phyloP scores from a whole-genome alignment of 352 stramenopile genomes.

The Globisporangium canariense region DNA sequence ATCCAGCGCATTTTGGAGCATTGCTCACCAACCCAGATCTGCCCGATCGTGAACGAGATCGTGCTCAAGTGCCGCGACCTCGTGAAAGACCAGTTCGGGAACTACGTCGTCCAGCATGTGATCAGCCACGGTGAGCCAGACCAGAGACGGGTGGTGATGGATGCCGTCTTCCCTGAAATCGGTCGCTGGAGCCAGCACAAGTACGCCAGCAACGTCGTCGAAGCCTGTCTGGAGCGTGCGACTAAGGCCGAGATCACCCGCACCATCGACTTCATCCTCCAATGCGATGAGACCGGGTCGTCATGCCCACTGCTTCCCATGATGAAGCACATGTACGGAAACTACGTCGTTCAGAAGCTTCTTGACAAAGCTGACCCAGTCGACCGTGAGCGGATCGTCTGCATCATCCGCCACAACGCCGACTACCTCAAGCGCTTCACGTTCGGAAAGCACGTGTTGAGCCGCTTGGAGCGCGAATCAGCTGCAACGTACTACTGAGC shows the following conservation, averaged over 20 bases:
- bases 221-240: slow-evolving; percentile 91
- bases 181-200: slow-evolving; percentile 93
- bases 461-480: slow-evolving; percentile 56
- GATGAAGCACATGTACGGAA: slow-evolving; percentile 96
- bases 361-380: slow-evolving; percentile 87
- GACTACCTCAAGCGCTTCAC: slow-evolving; percentile 91
- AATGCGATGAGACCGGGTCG: slow-evolving; percentile 66
- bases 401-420: slow-evolving; percentile 89
- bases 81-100: slow-evolving; percentile 97
- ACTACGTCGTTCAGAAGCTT: slow-evolving; percentile 97
- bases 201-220: slow-evolving; percentile 96
- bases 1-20: slow-evolving; percentile 98
- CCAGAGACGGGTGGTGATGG: slow-evolving; percentile 81
- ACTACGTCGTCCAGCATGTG: slow-evolving; percentile 99
- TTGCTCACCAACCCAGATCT: slow-evolving; percentile 89
- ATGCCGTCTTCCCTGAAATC: slow-evolving; percentile 85
- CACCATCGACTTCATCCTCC: slow-evolving; percentile 77
- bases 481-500: slow-evolving; percentile 22
- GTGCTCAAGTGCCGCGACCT: slow-evolving; percentile 84
- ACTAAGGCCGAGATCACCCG: slow-evolving; percentile 77
- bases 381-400: slow-evolving; percentile 87
- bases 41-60: slow-evolving; percentile 93
- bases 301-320: slow-evolving; percentile 88
- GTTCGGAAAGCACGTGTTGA: slow-evolving; percentile 92
- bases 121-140: slow-evolving; percentile 90